Percentiles rank a stretch among this genome's conserved stretches.
phyloP scores from a whole-genome alignment of 108 stramenopile species.

The Parietichytrium sp. region DNA sequence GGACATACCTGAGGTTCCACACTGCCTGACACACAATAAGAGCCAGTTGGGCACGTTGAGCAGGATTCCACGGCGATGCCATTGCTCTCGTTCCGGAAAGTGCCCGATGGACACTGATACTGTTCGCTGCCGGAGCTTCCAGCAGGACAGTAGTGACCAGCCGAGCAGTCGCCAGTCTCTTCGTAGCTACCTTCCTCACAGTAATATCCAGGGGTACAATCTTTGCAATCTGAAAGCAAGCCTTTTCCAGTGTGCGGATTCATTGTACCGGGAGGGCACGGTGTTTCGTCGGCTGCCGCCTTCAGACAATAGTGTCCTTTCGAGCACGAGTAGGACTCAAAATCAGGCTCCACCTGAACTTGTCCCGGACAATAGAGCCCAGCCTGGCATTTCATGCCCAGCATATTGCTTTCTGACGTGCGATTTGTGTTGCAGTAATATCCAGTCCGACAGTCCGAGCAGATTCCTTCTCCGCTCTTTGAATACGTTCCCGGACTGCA shows the following conservation, averaged over 20 bases:
- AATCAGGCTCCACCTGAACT: constrained; percentile 37
- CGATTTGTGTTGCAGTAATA: constrained; percentile 1
- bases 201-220: constrained; percentile 52
- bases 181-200: constrained; percentile 25
- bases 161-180: constrained; percentile 43
- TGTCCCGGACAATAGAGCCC: constrained; percentile 50
- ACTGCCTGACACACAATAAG: constrained; percentile 52
- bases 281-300: background rate
- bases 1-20: constrained; percentile 48
- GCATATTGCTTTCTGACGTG: constrained; percentile 40
- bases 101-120: constrained; percentile 56
- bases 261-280: constrained; percentile 59
- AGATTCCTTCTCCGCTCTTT: background rate
- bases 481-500: background rate
- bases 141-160: constrained; percentile 62
- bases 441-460: background rate
- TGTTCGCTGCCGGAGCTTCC: constrained; percentile 47
- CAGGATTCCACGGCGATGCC: constrained; percentile 44
- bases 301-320: constrained; percentile 53
- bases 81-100: constrained; percentile 37
- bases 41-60: constrained; percentile 49
- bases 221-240: constrained; percentile 40
- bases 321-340: constrained; percentile 46
- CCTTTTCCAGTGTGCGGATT: constrained; percentile 48
- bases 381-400: constrained; percentile 38